phyloP scores from a whole-genome alignment of 805 yeast species.

The Kazachstania africana region DNA sequence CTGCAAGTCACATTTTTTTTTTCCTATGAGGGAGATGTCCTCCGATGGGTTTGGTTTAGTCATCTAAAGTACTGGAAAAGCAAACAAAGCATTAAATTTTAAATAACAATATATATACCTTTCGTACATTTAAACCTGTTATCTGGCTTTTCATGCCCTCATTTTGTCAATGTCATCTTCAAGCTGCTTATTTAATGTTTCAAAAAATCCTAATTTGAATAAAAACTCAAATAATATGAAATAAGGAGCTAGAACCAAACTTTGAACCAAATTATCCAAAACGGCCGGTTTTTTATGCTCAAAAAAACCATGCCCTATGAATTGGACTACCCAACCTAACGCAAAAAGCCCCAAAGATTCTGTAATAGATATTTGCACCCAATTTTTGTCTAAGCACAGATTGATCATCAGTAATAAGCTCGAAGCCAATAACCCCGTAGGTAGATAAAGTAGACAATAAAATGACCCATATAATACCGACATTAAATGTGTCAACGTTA shows the following conservation, averaged over 20 bases:
- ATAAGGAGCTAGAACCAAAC: conserved; percentile 82
- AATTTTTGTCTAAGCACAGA: conserved; percentile 12
- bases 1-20: no score
- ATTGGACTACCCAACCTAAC: conserved; percentile 69
- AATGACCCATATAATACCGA: conserved; percentile 41
- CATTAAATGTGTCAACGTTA: conserved; percentile 37
- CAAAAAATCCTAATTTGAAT: conserved; percentile 52
- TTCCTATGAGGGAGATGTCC: no score
- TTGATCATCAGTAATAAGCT: conserved; percentile 28
- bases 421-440: conserved; percentile 36
- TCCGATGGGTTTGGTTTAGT: no score
- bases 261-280: conserved; percentile 70
- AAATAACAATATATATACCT: no score
- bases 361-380: conserved; percentile 5
- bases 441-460: conserved; percentile 46
- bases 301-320: conserved; percentile 74
- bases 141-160: not conserved
- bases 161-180: conserved; percentile 2
- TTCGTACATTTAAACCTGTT: not conserved
- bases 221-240: conserved; percentile 73
- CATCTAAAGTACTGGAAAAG: no score
- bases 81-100: no score
- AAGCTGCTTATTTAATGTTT: conserved; percentile 19
- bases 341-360: conserved; percentile 31
- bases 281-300: conserved; percentile 83